Evolutionary conservation across 345 rosid genomes (phyloP).

Genomic region (Eucalyptus curtisii): DNA sequence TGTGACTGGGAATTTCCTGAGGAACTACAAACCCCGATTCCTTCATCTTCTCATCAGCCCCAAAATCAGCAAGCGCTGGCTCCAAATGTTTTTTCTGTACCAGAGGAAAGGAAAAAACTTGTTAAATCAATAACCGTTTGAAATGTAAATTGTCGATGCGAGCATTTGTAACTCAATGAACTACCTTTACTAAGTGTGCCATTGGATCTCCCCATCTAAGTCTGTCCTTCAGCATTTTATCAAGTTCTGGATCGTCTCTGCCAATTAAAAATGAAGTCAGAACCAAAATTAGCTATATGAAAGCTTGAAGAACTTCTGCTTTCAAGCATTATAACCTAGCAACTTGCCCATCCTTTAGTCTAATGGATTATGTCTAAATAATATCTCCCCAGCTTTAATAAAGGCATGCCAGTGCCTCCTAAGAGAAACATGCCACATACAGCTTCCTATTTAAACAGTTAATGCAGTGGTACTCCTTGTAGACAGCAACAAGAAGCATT

Average conservation of each 20-base stretch:
- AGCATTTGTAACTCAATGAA: not conserved
- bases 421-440: not conserved
- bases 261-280: not conserved
- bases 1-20: constrained; percentile 66
- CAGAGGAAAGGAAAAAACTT: not conserved
- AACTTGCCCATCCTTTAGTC: not conserved
- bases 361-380: not conserved
- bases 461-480: not conserved
- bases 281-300: not conserved
- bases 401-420: not conserved
- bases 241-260: constrained; percentile 97
- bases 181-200: constrained; percentile 94
- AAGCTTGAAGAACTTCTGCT: not conserved
- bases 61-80: constrained; percentile 48
- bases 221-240: constrained; percentile 60
- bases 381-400: not conserved
- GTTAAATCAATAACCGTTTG: not conserved
- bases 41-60: constrained; percentile 79
- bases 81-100: constrained; percentile 51
- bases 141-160: not conserved
- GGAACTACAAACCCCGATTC: constrained; percentile 87
- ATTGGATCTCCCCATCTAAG: constrained; percentile 91
- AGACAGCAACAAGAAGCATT: not conserved
- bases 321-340: not conserved
- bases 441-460: not conserved